Percentiles rank a stretch among this genome's conserved stretches.
phyloP scores from a whole-genome alignment of 163 green algal species.

The Coccomyxa subellipsoidea region DNA sequence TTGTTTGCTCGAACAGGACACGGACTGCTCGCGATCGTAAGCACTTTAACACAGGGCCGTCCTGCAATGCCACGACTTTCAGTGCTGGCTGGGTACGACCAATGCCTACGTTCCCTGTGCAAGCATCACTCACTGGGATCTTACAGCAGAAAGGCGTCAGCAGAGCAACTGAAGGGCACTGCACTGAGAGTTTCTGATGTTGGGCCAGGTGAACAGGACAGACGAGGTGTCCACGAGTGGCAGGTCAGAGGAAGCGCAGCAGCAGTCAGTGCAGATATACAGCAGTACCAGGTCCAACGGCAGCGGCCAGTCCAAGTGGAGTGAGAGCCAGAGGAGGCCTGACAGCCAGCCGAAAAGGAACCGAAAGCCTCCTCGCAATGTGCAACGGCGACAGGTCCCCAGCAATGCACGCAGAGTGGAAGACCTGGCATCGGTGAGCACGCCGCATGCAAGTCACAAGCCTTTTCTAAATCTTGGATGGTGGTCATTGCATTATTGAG shows the following conservation, averaged over 20 bases:
- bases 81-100: background rate
- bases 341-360: background rate
- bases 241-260: background rate
- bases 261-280: background rate
- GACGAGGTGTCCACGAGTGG: conserved; percentile 2
- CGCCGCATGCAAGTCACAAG: background rate
- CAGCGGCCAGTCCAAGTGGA: background rate
- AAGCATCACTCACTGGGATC: no score
- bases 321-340: background rate
- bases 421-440: background rate
- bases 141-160: no score
- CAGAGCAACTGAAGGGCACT: background rate
- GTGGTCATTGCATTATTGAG: no score
- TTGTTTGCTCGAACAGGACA: background rate
- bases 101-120: background rate
- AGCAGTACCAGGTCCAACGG: background rate
- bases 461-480: background rate
- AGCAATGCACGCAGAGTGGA: background rate
- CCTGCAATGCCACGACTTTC: background rate
- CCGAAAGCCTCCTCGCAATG: background rate
- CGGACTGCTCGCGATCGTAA: background rate
- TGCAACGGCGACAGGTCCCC: background rate
- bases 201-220: background rate
- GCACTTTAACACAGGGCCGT: background rate
- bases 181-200: background rate